Percentiles rank a stretch among this genome's conserved stretches.
These are phyloP conservation scores for Aureobasidium musti DNA, from an alignment of 2,329 filamentous ascomycete genomes.

Conservation along the genomic window DNA sequence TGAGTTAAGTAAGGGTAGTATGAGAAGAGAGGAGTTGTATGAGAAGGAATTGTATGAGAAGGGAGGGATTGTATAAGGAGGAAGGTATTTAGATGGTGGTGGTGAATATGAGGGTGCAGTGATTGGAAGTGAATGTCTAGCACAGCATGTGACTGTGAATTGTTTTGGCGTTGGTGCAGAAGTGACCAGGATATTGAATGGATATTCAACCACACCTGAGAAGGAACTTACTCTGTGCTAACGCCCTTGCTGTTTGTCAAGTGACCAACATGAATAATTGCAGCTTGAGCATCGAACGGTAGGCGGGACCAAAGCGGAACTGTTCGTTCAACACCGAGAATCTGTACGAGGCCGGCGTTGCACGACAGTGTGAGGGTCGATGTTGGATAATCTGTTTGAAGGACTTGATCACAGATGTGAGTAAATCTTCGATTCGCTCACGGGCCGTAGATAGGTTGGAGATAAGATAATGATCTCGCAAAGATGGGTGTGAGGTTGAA, in stretches of 20 bases:
- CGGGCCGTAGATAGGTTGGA: not conserved
- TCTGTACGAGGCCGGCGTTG: conserved; percentile 3
- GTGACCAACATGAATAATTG: not conserved
- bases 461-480: not conserved
- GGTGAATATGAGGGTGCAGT: not conserved
- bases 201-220: not conserved
- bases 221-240: not conserved
- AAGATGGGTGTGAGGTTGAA: not conserved
- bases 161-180: not conserved
- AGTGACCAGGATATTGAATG: not conserved
- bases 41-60: too few relatives aligned
- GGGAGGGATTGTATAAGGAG: not conserved
- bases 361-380: conserved; percentile 1
- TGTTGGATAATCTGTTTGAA: not conserved
- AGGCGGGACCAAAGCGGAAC: conserved; percentile 1
- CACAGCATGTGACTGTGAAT: not conserved
- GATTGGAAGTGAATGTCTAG: not conserved
- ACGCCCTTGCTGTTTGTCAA: not conserved
- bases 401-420: not conserved
- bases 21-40: not conserved
- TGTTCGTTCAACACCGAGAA: conserved; percentile 9
- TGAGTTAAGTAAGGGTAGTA: too few relatives aligned
- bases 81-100: too few relatives aligned
- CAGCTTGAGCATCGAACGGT: not conserved
- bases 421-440: not conserved